phyloP scores from a whole-genome alignment of 768 basidiomycete species.

The Trametes cubensis region DNA sequence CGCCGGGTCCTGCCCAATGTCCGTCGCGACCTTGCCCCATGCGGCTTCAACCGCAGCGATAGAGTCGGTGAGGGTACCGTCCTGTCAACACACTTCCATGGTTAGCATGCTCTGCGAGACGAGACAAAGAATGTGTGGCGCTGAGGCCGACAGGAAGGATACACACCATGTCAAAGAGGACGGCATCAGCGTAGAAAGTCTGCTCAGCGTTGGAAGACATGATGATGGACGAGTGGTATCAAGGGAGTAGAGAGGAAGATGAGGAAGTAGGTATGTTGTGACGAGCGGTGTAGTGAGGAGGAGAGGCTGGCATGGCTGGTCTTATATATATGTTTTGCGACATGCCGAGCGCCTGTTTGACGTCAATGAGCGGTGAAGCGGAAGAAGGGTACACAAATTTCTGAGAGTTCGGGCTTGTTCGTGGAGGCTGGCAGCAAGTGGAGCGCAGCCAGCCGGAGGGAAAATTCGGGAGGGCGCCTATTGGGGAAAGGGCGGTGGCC shows the following conservation, averaged over 20 bases:
- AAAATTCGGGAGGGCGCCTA: slow-evolving; percentile 17
- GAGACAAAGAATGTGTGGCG: neutral
- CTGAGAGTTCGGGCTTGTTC: neutral
- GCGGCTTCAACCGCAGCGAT: slow-evolving; percentile 76
- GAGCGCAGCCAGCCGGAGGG: slow-evolving; percentile 14
- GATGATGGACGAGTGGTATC: slow-evolving; percentile 14
- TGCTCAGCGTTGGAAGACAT: slow-evolving; percentile 28
- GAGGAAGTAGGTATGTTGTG: neutral
- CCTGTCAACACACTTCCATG: slow-evolving; percentile 41
- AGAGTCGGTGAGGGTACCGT: slow-evolving; percentile 74
- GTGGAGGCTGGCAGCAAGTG: slow-evolving; percentile 4
- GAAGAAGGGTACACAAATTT: slow-evolving; percentile 15
- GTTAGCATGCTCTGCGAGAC: slow-evolving; percentile 10
- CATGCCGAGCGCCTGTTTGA: slow-evolving; percentile 12
- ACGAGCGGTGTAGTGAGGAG: slow-evolving; percentile 8
- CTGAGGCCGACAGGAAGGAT: neutral
- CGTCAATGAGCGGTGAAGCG: slow-evolving; percentile 8
- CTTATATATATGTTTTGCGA: slow-evolving; percentile 11
- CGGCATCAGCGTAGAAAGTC: slow-evolving; percentile 57
- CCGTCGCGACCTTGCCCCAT: slow-evolving; percentile 71
- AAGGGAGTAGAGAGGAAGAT: slow-evolving; percentile 4
- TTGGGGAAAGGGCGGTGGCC: neutral
- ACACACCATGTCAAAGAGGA: slow-evolving; percentile 69
- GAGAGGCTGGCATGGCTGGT: neutral
- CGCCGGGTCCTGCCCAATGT: slow-evolving; percentile 67